Conservation (phyloP, 495 filamentous ascomycete genomes). For the Glonium stellatum region DNA sequence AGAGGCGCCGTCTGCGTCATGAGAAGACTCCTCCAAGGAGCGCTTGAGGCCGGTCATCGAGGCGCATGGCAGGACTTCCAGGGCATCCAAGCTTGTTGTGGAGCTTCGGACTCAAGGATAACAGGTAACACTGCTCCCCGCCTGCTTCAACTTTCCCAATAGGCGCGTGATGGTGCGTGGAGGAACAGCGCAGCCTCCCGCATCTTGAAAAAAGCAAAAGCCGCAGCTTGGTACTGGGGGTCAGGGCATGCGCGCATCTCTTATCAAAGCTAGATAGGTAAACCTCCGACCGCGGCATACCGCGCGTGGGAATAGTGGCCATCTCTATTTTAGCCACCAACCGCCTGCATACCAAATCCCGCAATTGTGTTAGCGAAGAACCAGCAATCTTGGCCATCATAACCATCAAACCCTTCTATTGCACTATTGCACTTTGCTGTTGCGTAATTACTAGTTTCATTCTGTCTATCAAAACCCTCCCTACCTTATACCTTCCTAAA, state of each 20-base stretch:
- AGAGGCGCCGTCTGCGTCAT: slow-evolving; percentile 17
- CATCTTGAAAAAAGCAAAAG: slow-evolving; percentile 3
- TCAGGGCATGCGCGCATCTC: background rate
- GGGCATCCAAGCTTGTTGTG: background rate
- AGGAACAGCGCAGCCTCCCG: background rate
- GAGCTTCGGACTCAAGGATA: background rate
- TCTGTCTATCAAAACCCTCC: too few species aligned
- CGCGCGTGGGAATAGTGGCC: background rate
- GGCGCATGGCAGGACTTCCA: slow-evolving; percentile 17
- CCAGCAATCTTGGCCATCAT: too few species aligned
- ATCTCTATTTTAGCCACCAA: slow-evolving; percentile 4
- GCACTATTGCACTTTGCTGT: too few species aligned
- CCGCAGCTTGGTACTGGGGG: background rate
- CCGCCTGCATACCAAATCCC: background rate
- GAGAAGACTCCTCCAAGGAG: slow-evolving; percentile 22
- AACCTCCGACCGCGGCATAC: background rate
- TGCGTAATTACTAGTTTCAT: too few species aligned
- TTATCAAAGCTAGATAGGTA: slow-evolving; percentile 2
- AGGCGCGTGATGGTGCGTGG: background rate
- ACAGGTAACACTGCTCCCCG: background rate
- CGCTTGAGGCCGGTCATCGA: slow-evolving; percentile 27
- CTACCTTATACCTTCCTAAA: too few species aligned
- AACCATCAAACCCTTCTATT: too few species aligned
- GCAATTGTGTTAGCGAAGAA: too few species aligned
- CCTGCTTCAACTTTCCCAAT: background rate